A percentile compares a stretch with the other conserved stretches of the same genome.
Evolutionary conservation across 2,329 filamentous ascomycete genomes (phyloP).

Genomic region (Grosmannia penicillata): DNA sequence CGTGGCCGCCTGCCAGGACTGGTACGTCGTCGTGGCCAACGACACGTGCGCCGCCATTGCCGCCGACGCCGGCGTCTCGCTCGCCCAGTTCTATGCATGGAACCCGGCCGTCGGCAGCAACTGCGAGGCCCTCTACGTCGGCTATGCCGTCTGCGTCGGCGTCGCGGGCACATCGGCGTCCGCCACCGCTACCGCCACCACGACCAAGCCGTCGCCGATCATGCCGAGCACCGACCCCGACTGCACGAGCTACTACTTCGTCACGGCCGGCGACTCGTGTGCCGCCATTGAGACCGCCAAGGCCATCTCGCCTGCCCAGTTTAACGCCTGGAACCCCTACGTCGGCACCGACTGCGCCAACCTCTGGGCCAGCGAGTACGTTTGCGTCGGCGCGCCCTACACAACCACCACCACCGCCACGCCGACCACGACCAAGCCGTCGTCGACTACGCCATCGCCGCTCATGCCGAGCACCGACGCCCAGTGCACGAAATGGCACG

Average conservation of each 20-base stretch:
- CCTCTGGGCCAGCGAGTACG: too few relatives aligned
- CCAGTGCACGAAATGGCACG: constrained; percentile 7
- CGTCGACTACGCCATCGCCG: not conserved
- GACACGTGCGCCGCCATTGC: constrained; percentile 3
- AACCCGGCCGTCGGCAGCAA: constrained; percentile 1
- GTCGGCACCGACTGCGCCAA: too few relatives aligned
- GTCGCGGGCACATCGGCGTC: too few relatives aligned
- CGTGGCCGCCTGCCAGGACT: constrained; percentile 3
- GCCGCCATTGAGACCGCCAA: too few relatives aligned
- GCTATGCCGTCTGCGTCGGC: not conserved
- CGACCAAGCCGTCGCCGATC: too few relatives aligned
- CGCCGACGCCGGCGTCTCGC: not conserved
- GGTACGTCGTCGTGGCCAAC: constrained; percentile 1
- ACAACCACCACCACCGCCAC: not conserved
- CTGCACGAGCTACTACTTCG: too few relatives aligned
- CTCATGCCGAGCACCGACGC: constrained; percentile 2
- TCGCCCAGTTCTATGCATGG: constrained; percentile 2
- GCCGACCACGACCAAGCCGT: not conserved
- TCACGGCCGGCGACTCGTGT: too few relatives aligned
- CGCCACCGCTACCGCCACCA: not conserved
- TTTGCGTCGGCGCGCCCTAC: too few relatives aligned
- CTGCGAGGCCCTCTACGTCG: not conserved
- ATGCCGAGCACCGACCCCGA: too few relatives aligned
- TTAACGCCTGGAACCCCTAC: too few relatives aligned
- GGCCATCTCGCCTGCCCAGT: too few relatives aligned